phyloP scores from a whole-genome alignment of 257 asterid species.

The Plantago ovata region DNA sequence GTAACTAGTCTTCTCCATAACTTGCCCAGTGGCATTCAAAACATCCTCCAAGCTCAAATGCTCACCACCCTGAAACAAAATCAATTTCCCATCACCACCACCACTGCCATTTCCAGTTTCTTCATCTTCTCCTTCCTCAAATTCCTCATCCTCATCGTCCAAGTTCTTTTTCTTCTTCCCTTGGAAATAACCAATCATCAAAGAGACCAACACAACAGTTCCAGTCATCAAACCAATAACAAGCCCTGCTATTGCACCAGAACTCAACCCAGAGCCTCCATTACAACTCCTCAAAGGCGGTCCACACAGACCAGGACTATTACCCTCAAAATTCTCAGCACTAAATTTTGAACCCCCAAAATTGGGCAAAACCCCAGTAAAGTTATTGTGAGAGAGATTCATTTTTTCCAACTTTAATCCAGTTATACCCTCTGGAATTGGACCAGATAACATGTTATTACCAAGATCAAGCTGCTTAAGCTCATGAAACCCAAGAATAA shows the following conservation, averaged over 20 bases:
- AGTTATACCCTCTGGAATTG: slow-evolving; percentile 49
- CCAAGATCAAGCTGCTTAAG: slow-evolving; percentile 79
- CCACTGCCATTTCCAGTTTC: slow-evolving; percentile 55
- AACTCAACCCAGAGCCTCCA: slow-evolving; percentile 60
- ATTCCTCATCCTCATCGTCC: slow-evolving; percentile 66
- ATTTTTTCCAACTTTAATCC: slow-evolving; percentile 57
- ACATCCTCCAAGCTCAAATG: slow-evolving; percentile 87
- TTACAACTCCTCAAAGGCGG: slow-evolving; percentile 57
- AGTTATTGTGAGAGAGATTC: slow-evolving; percentile 91
- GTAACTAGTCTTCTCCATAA: slow-evolving; percentile 87
- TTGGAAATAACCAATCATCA: slow-evolving; percentile 82
- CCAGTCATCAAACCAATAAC: slow-evolving; percentile 89
- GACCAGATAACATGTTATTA: slow-evolving; percentile 56
- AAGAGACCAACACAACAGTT: slow-evolving; percentile 68
- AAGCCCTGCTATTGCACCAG: slow-evolving; percentile 91
- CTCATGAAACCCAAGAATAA: slow-evolving; percentile 44
- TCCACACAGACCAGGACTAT: slow-evolving; percentile 79
- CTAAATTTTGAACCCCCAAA: slow-evolving; percentile 70
- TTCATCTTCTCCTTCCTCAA: slow-evolving; percentile 62
- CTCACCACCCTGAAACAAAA: slow-evolving; percentile 95
- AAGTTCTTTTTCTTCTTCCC: slow-evolving; percentile 62
- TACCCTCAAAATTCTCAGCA: slow-evolving; percentile 71
- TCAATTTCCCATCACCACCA: slow-evolving; percentile 80
- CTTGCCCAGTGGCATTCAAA: slow-evolving; percentile 94
- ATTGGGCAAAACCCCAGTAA: slow-evolving; percentile 79